A percentile compares a stretch with the other conserved stretches of the same genome.
phyloP scores from a whole-genome alignment of 345 rosid genomes.

The Boechera stricta region DNA sequence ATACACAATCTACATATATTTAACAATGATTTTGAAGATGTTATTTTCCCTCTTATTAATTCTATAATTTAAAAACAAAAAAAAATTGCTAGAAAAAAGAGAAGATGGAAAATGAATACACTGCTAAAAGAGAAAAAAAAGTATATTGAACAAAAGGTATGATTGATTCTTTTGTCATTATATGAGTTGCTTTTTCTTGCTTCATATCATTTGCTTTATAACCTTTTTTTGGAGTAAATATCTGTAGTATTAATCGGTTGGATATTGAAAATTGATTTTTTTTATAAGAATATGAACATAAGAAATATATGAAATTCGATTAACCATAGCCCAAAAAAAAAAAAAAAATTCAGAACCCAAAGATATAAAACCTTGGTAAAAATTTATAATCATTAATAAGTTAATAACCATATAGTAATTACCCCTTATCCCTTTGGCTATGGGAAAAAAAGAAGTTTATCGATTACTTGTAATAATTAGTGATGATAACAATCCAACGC shows the following conservation, averaged over 20 bases:
- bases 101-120: constrained; percentile 29
- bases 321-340: background rate
- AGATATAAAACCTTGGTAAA: background rate
- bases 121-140: constrained; percentile 7
- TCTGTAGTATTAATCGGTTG: no score
- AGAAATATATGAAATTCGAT: no score
- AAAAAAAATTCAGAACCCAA: background rate
- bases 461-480: constrained; percentile 8
- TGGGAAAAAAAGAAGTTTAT: background rate
- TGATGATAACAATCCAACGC: constrained; percentile 24
- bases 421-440: background rate
- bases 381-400: background rate
- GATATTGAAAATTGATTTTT: no score
- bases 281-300: no score
- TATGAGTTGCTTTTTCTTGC: constrained; percentile 14
- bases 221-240: no score
- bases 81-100: background rate
- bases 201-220: constrained; percentile 7
- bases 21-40: background rate
- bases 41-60: background rate
- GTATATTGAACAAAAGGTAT: background rate
- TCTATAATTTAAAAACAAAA: background rate
- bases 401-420: background rate
- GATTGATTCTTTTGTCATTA: constrained; percentile 41
- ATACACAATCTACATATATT: background rate